phyloP scores from a whole-genome alignment of 140 eudicot genomes.

The Bidens hawaiensis region DNA sequence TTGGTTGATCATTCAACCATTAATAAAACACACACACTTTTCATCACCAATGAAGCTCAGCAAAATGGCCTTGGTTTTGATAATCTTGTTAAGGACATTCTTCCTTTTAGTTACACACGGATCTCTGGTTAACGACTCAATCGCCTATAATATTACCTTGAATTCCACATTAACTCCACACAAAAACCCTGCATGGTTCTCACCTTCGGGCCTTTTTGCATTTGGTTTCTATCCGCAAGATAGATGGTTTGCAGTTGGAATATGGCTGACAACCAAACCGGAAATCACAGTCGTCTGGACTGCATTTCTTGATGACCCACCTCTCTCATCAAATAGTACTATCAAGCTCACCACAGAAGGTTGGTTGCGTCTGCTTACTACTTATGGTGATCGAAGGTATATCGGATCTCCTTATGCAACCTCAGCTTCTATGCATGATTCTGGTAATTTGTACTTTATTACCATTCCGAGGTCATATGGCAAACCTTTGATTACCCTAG shows the following conservation, averaged over 20 bases:
- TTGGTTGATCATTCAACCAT: background rate
- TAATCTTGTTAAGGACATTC: conserved; percentile 4
- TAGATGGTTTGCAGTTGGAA: conserved; percentile 35
- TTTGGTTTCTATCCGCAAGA: conserved; percentile 43
- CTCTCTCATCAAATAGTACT: conserved; percentile 19
- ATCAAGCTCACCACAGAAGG: conserved; percentile 22
- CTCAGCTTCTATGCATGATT: conserved; percentile 39
- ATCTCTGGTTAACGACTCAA: background rate
- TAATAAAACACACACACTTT: background rate
- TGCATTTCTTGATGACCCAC: conserved; percentile 35
- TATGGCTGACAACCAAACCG: conserved; percentile 32
- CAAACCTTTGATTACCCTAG: conserved; percentile 46
- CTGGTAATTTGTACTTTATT: conserved; percentile 46
- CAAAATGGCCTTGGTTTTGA: conserved; percentile 11
- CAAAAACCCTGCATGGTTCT: conserved; percentile 36
- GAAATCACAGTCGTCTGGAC: conserved; percentile 53
- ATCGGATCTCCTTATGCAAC: background rate
- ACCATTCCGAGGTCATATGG: conserved; percentile 29
- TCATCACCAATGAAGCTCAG: background rate
- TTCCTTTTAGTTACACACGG: conserved; percentile 18
- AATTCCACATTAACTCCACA: conserved; percentile 26
- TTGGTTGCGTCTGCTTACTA: conserved; percentile 16
- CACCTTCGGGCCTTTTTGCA: conserved; percentile 48
- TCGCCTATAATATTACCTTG: conserved; percentile 13
- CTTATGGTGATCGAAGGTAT: background rate